phyloP scores from a whole-genome alignment of 306 rosid genomes.

The Oxytropis ochrocephala region DNA sequence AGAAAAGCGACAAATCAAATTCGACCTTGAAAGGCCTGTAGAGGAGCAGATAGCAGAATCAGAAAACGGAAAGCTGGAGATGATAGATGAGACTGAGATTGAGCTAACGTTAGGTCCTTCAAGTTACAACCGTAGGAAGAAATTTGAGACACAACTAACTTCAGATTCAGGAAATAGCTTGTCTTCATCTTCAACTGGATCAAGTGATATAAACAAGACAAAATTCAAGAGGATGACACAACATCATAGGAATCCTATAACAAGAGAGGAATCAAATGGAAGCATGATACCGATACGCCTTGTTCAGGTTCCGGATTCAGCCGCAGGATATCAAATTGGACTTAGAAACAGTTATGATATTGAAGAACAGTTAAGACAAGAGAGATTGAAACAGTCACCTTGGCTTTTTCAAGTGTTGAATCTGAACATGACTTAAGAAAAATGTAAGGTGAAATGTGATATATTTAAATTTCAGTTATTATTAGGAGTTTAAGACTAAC shows the following conservation, averaged over 20 bases:
- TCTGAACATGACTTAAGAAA: conserved; percentile 58
- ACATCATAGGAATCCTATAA: conserved; percentile 3
- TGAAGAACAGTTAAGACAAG: conserved; percentile 54
- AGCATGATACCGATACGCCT: conserved; percentile 18
- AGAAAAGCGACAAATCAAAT: conserved; percentile 31
- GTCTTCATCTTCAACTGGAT: conserved; percentile 84
- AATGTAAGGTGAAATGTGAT: conserved; percentile 30
- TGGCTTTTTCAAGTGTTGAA: conserved; percentile 86
- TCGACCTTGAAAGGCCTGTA: conserved; percentile 65
- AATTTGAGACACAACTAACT: conserved; percentile 41
- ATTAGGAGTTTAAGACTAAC: conserved; percentile 39
- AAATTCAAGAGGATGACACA: conserved; percentile 8
- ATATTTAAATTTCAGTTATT: conserved; percentile 10
- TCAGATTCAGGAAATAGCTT: conserved; percentile 71
- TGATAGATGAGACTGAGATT: conserved; percentile 69
- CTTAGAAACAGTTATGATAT: conserved; percentile 32
- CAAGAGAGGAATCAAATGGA: conserved; percentile 35
- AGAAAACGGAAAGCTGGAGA: conserved; percentile 39
- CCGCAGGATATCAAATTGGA: conserved; percentile 28
- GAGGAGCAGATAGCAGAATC: conserved; percentile 42
- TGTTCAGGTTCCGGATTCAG: conserved; percentile 25
- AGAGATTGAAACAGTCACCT: conserved; percentile 63
- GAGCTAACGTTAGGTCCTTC: conserved; percentile 88
- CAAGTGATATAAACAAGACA: conserved; percentile 60
- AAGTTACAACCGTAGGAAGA: conserved; percentile 55